phyloP scores from a whole-genome alignment of 805 yeast species.

The Yamadazyma endophytica region DNA sequence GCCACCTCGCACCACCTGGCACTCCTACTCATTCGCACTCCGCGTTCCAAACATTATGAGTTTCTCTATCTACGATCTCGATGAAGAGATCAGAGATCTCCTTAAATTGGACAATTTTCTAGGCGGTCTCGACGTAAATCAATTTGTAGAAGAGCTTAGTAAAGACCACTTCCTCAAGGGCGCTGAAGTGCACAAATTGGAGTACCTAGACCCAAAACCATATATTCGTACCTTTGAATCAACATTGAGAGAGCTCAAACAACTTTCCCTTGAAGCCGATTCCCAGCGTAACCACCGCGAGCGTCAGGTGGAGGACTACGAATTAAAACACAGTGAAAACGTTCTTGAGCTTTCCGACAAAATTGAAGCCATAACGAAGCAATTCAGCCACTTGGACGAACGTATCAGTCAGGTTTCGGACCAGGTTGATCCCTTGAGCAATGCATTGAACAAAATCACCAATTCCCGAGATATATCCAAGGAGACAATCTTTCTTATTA shows the following conservation, averaged over 20 bases:
- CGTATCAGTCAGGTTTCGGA: slow-evolving; percentile 54
- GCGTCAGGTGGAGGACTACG: slow-evolving; percentile 54
- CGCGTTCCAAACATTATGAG: slow-evolving; percentile 27
- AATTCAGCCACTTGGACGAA: slow-evolving; percentile 48
- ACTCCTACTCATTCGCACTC: no score
- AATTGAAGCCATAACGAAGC: slow-evolving; percentile 41
- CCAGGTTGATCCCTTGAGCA: slow-evolving; percentile 67
- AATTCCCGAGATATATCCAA: slow-evolving; percentile 69
- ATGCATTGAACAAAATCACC: slow-evolving; percentile 61
- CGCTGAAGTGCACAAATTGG: slow-evolving; percentile 47
- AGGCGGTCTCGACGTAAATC: slow-evolving; percentile 67
- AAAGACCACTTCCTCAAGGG: slow-evolving; percentile 56
- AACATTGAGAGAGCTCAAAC: slow-evolving; percentile 66
- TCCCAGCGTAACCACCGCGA: slow-evolving; percentile 49
- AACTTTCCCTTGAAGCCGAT: slow-evolving; percentile 53
- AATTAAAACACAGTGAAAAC: slow-evolving; percentile 63
- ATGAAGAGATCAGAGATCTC: slow-evolving; percentile 55
- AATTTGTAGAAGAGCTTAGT: slow-evolving; percentile 75
- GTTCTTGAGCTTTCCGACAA: slow-evolving; percentile 52
- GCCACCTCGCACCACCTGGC: no score
- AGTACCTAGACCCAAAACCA: slow-evolving; percentile 83
- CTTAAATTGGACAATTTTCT: slow-evolving; percentile 60
- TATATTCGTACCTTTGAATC: slow-evolving; percentile 91
- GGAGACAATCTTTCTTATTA: slow-evolving; percentile 67
- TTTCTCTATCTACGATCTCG: slow-evolving; percentile 55